Evolutionary conservation across 2,329 filamentous ascomycete genomes (phyloP).

Genomic region (Westerdykella aurantiaca): DNA sequence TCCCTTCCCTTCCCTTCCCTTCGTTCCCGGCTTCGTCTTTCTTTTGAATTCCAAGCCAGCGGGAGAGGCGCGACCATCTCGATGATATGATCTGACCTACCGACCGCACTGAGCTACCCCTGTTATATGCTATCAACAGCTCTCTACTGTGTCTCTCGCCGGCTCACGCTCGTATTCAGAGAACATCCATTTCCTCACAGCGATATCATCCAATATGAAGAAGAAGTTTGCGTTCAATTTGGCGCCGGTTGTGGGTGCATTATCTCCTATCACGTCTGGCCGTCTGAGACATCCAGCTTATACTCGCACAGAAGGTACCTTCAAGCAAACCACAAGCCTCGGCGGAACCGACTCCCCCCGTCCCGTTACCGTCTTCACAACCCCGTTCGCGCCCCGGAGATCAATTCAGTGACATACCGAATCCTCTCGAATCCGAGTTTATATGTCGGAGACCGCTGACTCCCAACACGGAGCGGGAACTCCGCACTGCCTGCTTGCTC

Average conservation of each 20-base stretch:
- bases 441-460: constrained; percentile 42
- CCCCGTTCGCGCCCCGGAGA: constrained; percentile 18
- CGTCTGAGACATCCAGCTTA: constrained; percentile 8
- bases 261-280: not conserved
- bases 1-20: not conserved
- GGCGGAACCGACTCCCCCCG: constrained; percentile 17
- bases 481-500: constrained; percentile 43
- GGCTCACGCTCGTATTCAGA: not conserved
- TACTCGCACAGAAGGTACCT: constrained; percentile 28
- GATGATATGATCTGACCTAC: constrained; percentile 1
- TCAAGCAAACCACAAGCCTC: constrained; percentile 26
- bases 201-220: constrained; percentile 27
- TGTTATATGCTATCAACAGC: not conserved
- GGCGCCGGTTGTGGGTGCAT: constrained; percentile 36
- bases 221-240: constrained; percentile 43
- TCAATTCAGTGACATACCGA: constrained; percentile 27
- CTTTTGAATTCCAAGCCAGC: constrained; percentile 5
- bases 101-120: constrained; percentile 1
- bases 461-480: constrained; percentile 39
- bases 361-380: constrained; percentile 4
- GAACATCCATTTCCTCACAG: constrained; percentile 2
- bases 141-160: not conserved
- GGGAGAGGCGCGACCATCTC: not conserved
- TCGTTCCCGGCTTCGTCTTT: not conserved
- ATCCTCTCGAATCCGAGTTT: constrained; percentile 37